These are phyloP conservation scores for Diaporthe citri DNA, from an alignment of 2,329 filamentous ascomycete species.

Conservation along the genomic window DNA sequence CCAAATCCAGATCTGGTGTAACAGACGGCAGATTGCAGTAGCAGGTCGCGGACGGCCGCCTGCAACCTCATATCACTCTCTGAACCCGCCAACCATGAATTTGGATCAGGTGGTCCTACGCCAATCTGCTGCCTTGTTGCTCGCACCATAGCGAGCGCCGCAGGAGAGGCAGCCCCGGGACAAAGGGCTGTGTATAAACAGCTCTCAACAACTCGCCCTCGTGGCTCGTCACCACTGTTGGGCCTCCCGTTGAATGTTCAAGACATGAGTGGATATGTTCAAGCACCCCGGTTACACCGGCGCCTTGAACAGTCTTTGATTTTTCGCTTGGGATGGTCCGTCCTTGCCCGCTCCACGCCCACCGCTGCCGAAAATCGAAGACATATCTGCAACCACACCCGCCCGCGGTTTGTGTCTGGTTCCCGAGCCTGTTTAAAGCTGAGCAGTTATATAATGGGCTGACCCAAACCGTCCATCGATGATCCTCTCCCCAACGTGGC, in stretches of 20 bases:
- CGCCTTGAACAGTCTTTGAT: slow-evolving; percentile 38
- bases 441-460: slow-evolving; percentile 35
- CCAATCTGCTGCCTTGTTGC: slow-evolving; percentile 31
- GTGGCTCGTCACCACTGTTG: slow-evolving; percentile 33
- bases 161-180: slow-evolving; percentile 29
- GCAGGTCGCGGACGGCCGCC: slow-evolving; percentile 38
- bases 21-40: slow-evolving; percentile 42
- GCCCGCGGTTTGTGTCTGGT: slow-evolving; percentile 33
- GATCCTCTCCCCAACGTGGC: background rate
- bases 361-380: slow-evolving; percentile 40
- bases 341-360: slow-evolving; percentile 34
- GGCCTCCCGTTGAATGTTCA: slow-evolving; percentile 31
- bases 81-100: slow-evolving; percentile 39
- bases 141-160: slow-evolving; percentile 15
- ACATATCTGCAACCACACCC: slow-evolving; percentile 39
- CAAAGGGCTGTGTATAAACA: slow-evolving; percentile 36
- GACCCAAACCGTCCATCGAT: slow-evolving; percentile 1
- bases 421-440: slow-evolving; percentile 5
- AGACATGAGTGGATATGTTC: slow-evolving; percentile 40
- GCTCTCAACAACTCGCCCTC: slow-evolving; percentile 21
- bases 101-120: slow-evolving; percentile 40
- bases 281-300: slow-evolving; percentile 37
- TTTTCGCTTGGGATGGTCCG: slow-evolving; percentile 41
- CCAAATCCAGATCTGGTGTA: slow-evolving; percentile 41
- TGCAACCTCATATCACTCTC: slow-evolving; percentile 39